Base-by-base conservation (phyloP, 176 grass and related monocot genomes). In the Saccharum officinarum region DNA sequence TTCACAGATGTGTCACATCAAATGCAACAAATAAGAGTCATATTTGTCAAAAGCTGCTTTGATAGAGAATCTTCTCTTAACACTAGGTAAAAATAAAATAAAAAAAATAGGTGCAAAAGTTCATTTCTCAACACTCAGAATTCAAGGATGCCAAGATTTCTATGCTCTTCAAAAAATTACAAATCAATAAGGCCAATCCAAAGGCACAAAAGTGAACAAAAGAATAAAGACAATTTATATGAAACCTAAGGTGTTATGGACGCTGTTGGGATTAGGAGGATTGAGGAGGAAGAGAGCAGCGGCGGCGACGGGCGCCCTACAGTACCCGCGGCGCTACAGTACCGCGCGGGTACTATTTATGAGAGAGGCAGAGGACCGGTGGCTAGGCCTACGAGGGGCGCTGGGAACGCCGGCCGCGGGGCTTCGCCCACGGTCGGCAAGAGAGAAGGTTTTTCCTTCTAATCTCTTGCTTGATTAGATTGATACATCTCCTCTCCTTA, bases 1-100 rank as follows among this genome's bases (percentile, higher is more conserved):
- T 76, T 61, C 44, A 47, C 14, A 77, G 31, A 78, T 83, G 73
- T n/a, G 75, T 60, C 82, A 89, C 76, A 38, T 76, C 17, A 34
- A 71, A 46, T 61, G 39, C 38, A 40, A 59, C 49, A 23, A 38
- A 62, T 37, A 80, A 18, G 28, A 44, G 26, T 23, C 49, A 30
- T 44, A 55, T 46, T 88, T 63, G 42, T 20, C 41, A 37, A 81
- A 79, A 68, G 69, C 20, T 79, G 69, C 8, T 33, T 36, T 80
- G 37, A 74, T 46, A 22, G 8, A 45, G 67, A 60, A 38, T 75
- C 49, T 71, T 46, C 15, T 79, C 30, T 25, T 25, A 69, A 45
- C 82, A 41, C 88, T 39, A 77, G 68, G 68, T 75, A 75, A 37
- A 20, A 28, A 28, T 28, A 28, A 28, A 28, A 28, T 28, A 28